Percentiles rank a stretch among this genome's conserved stretches.
phyloP scores from a whole-genome alignment of 106 monocot species.

The Iris macrosiphon region DNA sequence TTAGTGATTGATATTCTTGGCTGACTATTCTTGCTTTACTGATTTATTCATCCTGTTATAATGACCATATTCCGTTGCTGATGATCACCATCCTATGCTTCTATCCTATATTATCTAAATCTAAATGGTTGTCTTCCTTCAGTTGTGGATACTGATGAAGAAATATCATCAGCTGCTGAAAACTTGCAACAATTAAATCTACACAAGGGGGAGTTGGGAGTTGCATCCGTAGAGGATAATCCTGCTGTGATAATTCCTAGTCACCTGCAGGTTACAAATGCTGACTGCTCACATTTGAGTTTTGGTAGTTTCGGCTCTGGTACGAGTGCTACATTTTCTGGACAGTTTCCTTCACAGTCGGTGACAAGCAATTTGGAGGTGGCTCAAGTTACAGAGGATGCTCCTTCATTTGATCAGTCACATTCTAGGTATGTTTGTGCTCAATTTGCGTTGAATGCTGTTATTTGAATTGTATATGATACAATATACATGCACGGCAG shows the following conservation, averaged over 20 bases:
- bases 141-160: conserved; percentile 42
- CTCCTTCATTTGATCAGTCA: conserved; percentile 27
- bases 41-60: too few relatives aligned
- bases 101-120: conserved; percentile 4
- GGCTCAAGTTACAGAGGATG: conserved; percentile 29
- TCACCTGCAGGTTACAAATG: conserved; percentile 69
- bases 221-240: conserved; percentile 34
- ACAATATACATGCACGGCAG: conserved; percentile 27
- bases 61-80: too few relatives aligned
- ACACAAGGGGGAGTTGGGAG: conserved; percentile 36
- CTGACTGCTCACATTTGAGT: conserved; percentile 81
- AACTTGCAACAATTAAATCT: conserved; percentile 59
- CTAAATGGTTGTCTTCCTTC: conserved; percentile 17
- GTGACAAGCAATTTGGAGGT: conserved; percentile 36
- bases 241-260: conserved; percentile 87
- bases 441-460: neutral
- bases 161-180: conserved; percentile 45
- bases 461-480: neutral
- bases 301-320: conserved; percentile 94
- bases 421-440: conserved; percentile 50
- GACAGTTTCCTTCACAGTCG: conserved; percentile 38
- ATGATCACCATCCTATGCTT: too few relatives aligned
- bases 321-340: conserved; percentile 42
- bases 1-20: too few relatives aligned
- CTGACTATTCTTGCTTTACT: too few relatives aligned